Base-by-base conservation (phyloP, 2,329 filamentous ascomycete genomes). In the Aspergillus ochraceus region DNA sequence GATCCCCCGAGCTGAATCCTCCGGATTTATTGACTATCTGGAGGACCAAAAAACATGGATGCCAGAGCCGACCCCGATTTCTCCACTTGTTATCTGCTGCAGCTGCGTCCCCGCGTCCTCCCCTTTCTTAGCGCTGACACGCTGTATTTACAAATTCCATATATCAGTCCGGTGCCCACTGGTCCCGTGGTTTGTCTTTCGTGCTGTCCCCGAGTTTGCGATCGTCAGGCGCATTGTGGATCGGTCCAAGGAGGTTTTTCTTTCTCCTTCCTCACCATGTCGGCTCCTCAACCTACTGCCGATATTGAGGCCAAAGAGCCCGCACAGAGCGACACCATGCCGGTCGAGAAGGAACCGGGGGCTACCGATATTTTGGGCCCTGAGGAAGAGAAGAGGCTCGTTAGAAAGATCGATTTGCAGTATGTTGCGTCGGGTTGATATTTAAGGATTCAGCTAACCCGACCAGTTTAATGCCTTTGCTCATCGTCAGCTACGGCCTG, bases 401-500 rank as follows among this genome's bases (percentile, higher is more conserved):
- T 64, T 26, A 54, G 58, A 22, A 64, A 64, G 26, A 63, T 64
- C 14, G 63, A 63, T 45, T 19, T 56, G 12, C 49, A 61, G 63
- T 65, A 42, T 26, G 55, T 49, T 51, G 26, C n/a, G 9, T 22
- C 14, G 2, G 20, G 14, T 6, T 2, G 20, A 29, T 19, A 46
- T 3, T 10, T 17, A 14, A 4, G 10, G 47, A 22, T 10, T 49
- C 36, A n/a, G 45, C 53, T 42, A 26, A 60, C 45, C 45, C 12
- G 46, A 10, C 26, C 11, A 65, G 63, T n/a, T 46, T 67, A 4
- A 66, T 67, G 61, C 66, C 66, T 5, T 51, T 67, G 12, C 51
- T 68, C 6, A 64, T 62, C 9, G 45, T 64, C 32, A 61, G 59
- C 12, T 68, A 66, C 22, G 59, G 61, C 12, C 59, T 69, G 17